Evolutionary conservation across 140 eudicot genomes (phyloP), one percentile per base, ranked within the genome.

Genomic region (Flaveria floridana): DNA sequence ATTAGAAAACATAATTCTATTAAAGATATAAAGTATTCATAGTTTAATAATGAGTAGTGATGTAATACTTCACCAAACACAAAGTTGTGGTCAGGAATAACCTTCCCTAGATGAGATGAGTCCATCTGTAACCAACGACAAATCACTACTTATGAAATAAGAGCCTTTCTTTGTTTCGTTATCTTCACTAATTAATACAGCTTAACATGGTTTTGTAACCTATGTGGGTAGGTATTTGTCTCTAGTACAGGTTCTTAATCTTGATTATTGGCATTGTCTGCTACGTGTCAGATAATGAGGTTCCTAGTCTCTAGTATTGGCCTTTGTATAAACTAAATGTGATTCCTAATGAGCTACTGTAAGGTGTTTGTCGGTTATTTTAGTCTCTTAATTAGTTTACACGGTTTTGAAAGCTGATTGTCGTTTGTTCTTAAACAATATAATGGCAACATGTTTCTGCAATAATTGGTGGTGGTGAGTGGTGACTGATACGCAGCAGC

Each of bases 81-180:
- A 50, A 65, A 12, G 14, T n/a, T 65, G 16, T 30, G 67, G 79
- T 19, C 21, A 18, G 56, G 39, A 75, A 65, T 34, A 44, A 52
- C 73, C 80, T 65, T 37, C 73, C 66, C 73, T 44, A 20, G 79
- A 75, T 63, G 79, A 47, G 52, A 26, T 64, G 23, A 64, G 23
- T 46, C 79, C 73, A 65, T 65, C 16, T 65, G 73, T 52, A 26
- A 28, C 73, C 66, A 71, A 75, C 47, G 18, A 71, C 56, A 26
- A 46, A 12, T 68, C 12, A 46, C 13, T 68, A 16, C 14, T 44
- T 13, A 6, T 46, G 20, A 23, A 46, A 46, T 20, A 21, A 30
- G 34, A 39, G 39, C 53, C 9, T 30, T 30, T 19, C 55, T 65
- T 34, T 19, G 37, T 66, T 66, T 58, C 48, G 6, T 30, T 55